phyloP scores from a whole-genome alignment of 495 filamentous ascomycete species.

The Penicillium odoratum region DNA sequence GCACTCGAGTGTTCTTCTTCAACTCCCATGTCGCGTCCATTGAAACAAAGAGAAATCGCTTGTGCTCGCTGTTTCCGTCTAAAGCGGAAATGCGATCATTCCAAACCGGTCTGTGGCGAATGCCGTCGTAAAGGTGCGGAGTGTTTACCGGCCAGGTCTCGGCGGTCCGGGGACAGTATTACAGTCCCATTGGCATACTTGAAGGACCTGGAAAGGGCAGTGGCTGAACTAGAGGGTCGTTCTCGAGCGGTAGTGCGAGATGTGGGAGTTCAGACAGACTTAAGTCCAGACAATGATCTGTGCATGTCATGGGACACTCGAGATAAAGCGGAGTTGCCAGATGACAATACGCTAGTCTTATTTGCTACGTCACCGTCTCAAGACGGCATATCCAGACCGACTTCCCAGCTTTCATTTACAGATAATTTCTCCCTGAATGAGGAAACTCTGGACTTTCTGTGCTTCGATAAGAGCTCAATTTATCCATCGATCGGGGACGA shows the following conservation, averaged over 20 bases:
- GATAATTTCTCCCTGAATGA: constrained; percentile 13
- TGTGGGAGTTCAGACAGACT: constrained; percentile 32
- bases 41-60: constrained; percentile 32
- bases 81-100: constrained; percentile 39
- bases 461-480: constrained; percentile 13
- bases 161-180: constrained; percentile 30
- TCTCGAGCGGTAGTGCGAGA: constrained; percentile 18
- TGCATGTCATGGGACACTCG: constrained; percentile 5
- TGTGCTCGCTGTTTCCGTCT: constrained; percentile 37
- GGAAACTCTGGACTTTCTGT: constrained; percentile 19
- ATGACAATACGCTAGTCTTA: constrained; percentile 11
- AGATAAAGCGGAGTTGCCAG: neutral
- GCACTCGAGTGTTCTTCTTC: constrained; percentile 12
- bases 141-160: constrained; percentile 32
- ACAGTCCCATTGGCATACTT: constrained; percentile 35
- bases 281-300: neutral
- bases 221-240: constrained; percentile 26
- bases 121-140: constrained; percentile 35
- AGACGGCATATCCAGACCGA: neutral
- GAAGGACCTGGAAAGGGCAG: constrained; percentile 27
- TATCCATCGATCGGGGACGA: constrained; percentile 18
- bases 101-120: constrained; percentile 35
- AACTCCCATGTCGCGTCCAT: constrained; percentile 29
- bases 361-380: constrained; percentile 6
- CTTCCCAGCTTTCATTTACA: constrained; percentile 9